Base-by-base conservation (phyloP, 1,284 basidiomycete species). In the Tilletiaria anomala region DNA sequence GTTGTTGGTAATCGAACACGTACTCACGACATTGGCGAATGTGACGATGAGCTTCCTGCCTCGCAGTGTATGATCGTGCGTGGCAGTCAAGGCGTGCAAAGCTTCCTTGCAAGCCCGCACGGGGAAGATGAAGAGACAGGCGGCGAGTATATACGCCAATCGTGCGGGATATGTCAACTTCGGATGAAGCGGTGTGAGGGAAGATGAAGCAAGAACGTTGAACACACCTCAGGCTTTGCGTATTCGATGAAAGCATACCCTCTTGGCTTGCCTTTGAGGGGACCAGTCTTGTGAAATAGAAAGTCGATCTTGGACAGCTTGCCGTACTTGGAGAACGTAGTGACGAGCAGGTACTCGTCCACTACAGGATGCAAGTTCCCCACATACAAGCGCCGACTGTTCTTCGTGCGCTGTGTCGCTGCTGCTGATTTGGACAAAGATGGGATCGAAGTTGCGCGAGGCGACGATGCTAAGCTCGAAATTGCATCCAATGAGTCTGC, bases 201-300 rank as follows among this genome's bases (percentile, higher is more conserved):
- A 36, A 12, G 17, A 36, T 11, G 18, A 36, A 17, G 17, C 8
- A 12, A 21, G n/a, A n/a, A n/a, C 6, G 26, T 3, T 15, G 11
- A 40, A 20, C 38, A 12, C 18, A 39, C 38, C 70, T 79, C 77
- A 69, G 78, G 74, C 38, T 75, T 74, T 21, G 73, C 73, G 61
- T 79, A 94, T 69, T 94, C 86, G 23, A 97, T 71, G 56, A 96
- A 97, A 0, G 88, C 89, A 67, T 89, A 97, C 2, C 91, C 91
- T 15, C 88, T 73, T 1, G 91, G 87, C 66, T 86, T 91, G 11
- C 91, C 91, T 67, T 81, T 86, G 56, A 80, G 70, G 3, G 80
- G 75, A 0, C 91, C 91, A 0, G 79, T 73, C 70, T 91, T 94
- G 74, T 97, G 89, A 63, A 91, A 93, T 55, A 96, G 75, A 66